Evolutionary conservation across 371 early-diverging fungal species (phyloP).

Genomic region (Rhizopus sp.): DNA sequence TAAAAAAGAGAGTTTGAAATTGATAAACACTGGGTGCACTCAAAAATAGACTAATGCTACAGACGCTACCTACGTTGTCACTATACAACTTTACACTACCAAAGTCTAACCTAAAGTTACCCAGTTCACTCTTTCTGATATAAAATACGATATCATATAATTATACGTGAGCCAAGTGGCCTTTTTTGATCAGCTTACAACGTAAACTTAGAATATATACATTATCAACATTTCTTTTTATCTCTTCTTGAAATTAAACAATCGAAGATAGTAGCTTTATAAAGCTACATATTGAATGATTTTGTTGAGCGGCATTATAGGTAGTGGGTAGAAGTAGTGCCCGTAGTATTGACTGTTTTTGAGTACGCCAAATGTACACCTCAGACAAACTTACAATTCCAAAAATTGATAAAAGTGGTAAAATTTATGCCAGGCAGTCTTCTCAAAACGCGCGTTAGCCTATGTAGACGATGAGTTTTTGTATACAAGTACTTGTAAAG

Average conservation of each 20-base stretch:
- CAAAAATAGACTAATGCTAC: too few relatives aligned
- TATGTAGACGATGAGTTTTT: conserved; percentile 8
- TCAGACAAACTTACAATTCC: conserved; percentile 11
- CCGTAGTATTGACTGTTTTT: neutral
- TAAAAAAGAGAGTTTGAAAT: conserved; percentile 5
- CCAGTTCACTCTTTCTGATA: too few relatives aligned
- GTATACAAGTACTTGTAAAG: conserved; percentile 11
- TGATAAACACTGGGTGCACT: too few relatives aligned
- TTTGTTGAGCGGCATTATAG: too few relatives aligned
- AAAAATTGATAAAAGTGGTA: conserved; percentile 9
- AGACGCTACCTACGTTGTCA: too few relatives aligned
- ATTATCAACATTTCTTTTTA: neutral
- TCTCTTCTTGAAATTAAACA: neutral
- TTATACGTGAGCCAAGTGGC: too few relatives aligned
- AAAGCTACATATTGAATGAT: too few relatives aligned
- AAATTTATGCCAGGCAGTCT: conserved; percentile 9
- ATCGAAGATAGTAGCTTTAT: too few relatives aligned
- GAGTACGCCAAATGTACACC: conserved; percentile 3
- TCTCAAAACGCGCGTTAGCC: conserved; percentile 5
- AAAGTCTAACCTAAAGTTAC: too few relatives aligned
- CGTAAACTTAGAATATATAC: neutral
- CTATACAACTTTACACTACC: too few relatives aligned
- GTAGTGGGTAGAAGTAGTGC: neutral
- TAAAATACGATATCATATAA: too few relatives aligned
- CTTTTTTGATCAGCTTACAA: conserved; percentile 1